phyloP scores from a whole-genome alignment of 768 basidiomycete genomes.

The Amanita exitialis region DNA sequence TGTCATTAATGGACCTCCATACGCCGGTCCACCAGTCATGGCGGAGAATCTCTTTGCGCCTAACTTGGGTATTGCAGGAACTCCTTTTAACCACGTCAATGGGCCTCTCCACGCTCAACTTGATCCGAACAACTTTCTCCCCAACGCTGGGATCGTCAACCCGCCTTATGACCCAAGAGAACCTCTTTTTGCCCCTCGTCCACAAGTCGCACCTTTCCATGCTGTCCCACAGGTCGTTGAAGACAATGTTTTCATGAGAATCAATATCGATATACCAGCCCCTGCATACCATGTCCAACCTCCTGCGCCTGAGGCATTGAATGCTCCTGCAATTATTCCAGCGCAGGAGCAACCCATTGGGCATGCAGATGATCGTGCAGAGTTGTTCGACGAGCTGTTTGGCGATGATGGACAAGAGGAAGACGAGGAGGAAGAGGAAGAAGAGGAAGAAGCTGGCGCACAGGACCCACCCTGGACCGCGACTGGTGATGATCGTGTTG shows the following conservation, averaged over 20 bases:
- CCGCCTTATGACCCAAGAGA: neutral
- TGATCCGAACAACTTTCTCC: too few relatives aligned
- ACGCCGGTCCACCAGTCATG: too few relatives aligned
- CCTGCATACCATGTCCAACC: neutral
- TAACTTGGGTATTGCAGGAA: too few relatives aligned
- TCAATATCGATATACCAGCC: neutral
- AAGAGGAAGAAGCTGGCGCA: neutral
- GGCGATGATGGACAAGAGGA: neutral
- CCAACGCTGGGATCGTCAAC: neutral
- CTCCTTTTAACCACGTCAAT: too few relatives aligned
- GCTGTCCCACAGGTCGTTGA: neutral
- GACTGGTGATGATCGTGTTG: neutral
- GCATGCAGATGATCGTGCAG: neutral
- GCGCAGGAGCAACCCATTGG: neutral
- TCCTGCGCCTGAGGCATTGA: neutral
- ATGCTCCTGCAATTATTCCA: neutral
- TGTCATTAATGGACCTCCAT: too few relatives aligned
- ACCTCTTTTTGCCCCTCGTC: neutral
- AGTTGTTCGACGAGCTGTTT: neutral
- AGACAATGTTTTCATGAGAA: neutral
- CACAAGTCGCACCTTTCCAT: too few relatives aligned
- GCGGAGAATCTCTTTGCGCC: too few relatives aligned
- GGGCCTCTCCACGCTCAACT: too few relatives aligned
- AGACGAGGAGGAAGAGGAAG: neutral
- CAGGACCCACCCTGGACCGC: neutral